Conservation (phyloP, 208 protist genomes). For the Leishmania amazonensis region DNA sequence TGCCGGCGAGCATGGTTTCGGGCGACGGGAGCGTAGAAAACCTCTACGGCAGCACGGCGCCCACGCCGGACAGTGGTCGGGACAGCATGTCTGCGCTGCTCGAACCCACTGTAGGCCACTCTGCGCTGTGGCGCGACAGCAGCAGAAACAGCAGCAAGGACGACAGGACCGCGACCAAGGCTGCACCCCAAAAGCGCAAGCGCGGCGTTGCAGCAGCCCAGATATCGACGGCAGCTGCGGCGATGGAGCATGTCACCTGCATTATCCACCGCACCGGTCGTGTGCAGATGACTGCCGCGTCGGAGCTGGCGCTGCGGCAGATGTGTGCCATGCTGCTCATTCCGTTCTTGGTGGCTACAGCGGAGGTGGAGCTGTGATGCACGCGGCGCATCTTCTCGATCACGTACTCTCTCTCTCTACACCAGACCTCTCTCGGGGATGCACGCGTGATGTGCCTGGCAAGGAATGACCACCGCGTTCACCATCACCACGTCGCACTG, state of each 20-base stretch:
- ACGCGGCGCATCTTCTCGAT: background rate
- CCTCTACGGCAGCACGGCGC: background rate
- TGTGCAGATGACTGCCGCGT: constrained; percentile 11
- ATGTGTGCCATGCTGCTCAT: constrained; percentile 22
- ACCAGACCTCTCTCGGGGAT: background rate
- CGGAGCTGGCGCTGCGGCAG: constrained; percentile 22
- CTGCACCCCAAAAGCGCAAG: background rate
- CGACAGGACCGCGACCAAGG: background rate
- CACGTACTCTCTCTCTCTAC: background rate
- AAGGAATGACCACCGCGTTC: background rate
- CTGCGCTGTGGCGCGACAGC: background rate
- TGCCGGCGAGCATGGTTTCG: background rate
- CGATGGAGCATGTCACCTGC: constrained; percentile 30
- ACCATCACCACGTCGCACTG: background rate
- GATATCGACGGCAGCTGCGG: background rate
- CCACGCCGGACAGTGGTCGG: background rate
- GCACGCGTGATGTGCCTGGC: no score
- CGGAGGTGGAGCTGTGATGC: constrained; percentile 15
- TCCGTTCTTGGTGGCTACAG: constrained; percentile 29
- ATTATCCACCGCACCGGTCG: constrained; percentile 16
- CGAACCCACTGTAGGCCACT: background rate
- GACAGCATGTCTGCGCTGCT: background rate
- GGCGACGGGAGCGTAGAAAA: background rate
- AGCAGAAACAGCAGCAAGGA: background rate
- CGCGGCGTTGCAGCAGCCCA: background rate